Conservation (phyloP, 768 basidiomycete genomes). For the Serendipita sp. region DNA sequence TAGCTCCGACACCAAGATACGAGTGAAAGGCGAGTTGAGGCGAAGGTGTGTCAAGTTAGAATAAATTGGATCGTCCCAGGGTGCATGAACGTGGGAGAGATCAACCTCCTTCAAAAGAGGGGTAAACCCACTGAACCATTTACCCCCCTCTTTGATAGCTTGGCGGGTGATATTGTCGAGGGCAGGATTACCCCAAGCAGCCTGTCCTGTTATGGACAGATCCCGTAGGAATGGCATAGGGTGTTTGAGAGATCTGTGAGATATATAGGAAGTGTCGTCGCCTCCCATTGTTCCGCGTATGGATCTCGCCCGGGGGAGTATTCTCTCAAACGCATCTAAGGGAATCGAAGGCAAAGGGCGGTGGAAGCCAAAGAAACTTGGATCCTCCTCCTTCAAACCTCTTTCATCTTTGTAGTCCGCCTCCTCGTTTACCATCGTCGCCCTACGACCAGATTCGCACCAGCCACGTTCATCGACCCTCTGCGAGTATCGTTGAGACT, state of each 20-base stretch:
- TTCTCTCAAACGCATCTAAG: not conserved
- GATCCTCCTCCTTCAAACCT: too few relatives aligned
- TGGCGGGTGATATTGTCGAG: not conserved
- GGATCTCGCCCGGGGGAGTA: not conserved
- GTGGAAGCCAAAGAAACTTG: too few relatives aligned
- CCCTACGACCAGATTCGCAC: not conserved
- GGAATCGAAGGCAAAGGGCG: not conserved
- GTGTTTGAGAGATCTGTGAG: not conserved
- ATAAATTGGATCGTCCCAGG: not conserved
- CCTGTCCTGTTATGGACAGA: not conserved
- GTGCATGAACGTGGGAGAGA: not conserved
- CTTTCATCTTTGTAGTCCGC: too few relatives aligned
- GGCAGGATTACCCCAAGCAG: not conserved
- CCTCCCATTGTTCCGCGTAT: not conserved
- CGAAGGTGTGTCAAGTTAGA: not conserved
- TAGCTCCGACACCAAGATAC: not conserved
- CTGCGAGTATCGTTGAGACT: not conserved
- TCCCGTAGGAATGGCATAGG: not conserved
- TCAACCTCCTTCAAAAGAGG: not conserved
- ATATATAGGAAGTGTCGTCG: not conserved
- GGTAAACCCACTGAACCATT: not conserved
- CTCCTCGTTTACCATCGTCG: not conserved
- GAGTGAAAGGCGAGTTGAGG: not conserved
- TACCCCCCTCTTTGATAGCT: not conserved
- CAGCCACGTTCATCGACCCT: not conserved